Evolutionary conservation across 2,329 filamentous ascomycete genomes (phyloP).

Genomic region (Penicillium sp.): DNA sequence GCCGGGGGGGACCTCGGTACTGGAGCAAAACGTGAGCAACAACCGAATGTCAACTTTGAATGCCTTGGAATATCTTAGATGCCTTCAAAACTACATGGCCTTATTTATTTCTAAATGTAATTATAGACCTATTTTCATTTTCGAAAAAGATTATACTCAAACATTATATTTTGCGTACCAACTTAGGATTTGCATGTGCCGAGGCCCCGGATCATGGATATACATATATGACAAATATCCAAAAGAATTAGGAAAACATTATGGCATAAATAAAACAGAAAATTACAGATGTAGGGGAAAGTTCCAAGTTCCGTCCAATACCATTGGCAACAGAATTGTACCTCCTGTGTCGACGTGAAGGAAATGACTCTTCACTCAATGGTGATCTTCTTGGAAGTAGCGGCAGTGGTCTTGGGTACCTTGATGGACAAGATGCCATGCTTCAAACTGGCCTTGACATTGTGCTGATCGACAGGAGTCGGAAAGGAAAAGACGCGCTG

Average conservation of each 20-base stretch:
- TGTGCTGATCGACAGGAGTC: constrained; percentile 57
- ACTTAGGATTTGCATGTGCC: constrained; percentile 17
- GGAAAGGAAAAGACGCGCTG: constrained; percentile 61
- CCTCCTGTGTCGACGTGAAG: constrained; percentile 4
- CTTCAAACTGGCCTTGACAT: constrained; percentile 61
- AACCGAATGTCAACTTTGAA: background rate
- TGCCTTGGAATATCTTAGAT: background rate
- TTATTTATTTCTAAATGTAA: background rate
- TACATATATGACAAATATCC: background rate
- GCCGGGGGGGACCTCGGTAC: constrained; percentile 6
- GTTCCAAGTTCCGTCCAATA: background rate
- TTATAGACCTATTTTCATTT: too few relatives aligned
- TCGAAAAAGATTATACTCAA: background rate
- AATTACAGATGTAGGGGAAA: background rate
- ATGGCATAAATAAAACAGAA: background rate
- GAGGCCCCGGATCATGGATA: background rate
- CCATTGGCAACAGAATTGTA: background rate
- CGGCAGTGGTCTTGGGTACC: constrained; percentile 56
- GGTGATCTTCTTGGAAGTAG: constrained; percentile 53
- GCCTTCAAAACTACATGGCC: background rate
- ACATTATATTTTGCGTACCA: background rate
- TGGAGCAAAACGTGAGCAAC: background rate
- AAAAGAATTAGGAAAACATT: too few relatives aligned
- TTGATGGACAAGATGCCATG: constrained; percentile 59
- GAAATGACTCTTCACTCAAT: constrained; percentile 50